Percentiles rank a stretch among this genome's conserved stretches.
These are phyloP conservation scores for Parietaria judaica DNA, from an alignment of 306 rosid species.

Conservation along the genomic window DNA sequence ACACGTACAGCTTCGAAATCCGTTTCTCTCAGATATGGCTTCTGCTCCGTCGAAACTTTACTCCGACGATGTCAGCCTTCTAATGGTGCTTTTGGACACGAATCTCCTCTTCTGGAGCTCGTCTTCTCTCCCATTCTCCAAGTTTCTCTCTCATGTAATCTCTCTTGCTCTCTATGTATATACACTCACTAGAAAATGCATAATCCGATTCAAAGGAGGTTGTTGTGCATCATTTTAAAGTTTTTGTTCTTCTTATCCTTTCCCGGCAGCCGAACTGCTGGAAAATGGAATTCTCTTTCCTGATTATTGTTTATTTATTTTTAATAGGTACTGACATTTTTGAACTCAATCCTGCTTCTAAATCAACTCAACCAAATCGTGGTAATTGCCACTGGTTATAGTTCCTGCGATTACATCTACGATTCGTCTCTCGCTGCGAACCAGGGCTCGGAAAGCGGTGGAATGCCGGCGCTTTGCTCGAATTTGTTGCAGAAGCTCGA, in stretches of 20 bases:
- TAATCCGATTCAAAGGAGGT: not conserved
- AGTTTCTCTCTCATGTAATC: slow-evolving; percentile 75
- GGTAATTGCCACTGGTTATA: slow-evolving; percentile 84
- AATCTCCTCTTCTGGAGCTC: slow-evolving; percentile 85
- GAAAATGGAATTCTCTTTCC: not conserved
- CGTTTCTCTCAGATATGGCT: slow-evolving; percentile 32
- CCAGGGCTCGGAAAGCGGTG: slow-evolving; percentile 43
- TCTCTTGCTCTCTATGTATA: not conserved
- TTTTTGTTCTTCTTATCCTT: not conserved
- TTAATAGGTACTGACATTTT: slow-evolving; percentile 62
- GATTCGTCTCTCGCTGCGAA: slow-evolving; percentile 47
- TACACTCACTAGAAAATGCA: not conserved
- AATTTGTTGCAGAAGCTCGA: slow-evolving; percentile 57
- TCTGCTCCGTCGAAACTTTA: slow-evolving; percentile 73
- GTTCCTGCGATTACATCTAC: slow-evolving; percentile 61
- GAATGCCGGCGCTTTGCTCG: slow-evolving; percentile 68
- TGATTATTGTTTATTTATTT: not conserved
- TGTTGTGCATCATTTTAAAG: no score
- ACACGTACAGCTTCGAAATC: no score
- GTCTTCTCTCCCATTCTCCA: slow-evolving; percentile 57
- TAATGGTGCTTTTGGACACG: slow-evolving; percentile 71
- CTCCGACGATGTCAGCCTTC: slow-evolving; percentile 85
- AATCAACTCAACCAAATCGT: slow-evolving; percentile 81
- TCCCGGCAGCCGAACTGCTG: slow-evolving; percentile 2
- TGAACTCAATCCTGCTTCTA: slow-evolving; percentile 67